These are phyloP conservation scores for Euclidium syriacum DNA, from an alignment of 345 rosid genomes.

Conservation along the genomic window DNA sequence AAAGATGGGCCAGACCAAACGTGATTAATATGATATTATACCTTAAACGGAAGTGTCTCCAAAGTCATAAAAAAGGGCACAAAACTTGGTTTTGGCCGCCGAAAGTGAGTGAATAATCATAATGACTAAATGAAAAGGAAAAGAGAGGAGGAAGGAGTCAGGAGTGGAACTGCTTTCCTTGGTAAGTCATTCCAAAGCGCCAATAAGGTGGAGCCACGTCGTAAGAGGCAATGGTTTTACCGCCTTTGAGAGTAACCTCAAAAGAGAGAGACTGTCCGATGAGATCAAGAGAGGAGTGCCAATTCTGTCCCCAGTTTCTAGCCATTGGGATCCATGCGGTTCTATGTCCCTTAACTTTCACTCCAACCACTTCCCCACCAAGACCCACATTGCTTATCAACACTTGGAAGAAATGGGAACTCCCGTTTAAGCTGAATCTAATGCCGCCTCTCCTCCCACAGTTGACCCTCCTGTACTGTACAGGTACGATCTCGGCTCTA, in stretches of 20 bases:
- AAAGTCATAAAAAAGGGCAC: not conserved
- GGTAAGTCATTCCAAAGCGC: conserved; percentile 79
- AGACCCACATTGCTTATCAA: conserved; percentile 72
- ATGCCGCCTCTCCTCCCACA: conserved; percentile 68
- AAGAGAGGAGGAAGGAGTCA: not conserved
- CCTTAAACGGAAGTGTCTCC: not conserved
- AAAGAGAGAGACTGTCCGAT: conserved; percentile 81
- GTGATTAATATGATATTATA: not conserved
- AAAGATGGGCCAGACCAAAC: not conserved
- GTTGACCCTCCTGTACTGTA: conserved; percentile 76
- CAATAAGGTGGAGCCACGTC: conserved; percentile 74
- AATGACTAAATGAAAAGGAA: not conserved
- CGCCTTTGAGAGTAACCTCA: conserved; percentile 63
- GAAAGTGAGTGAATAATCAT: conserved; percentile 25
- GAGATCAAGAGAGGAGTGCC: conserved; percentile 69
- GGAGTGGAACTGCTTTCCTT: conserved; percentile 70
- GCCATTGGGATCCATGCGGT: conserved; percentile 97
- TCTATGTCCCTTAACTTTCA: conserved; percentile 84
- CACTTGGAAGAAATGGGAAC: conserved; percentile 62
- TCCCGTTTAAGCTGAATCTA: conserved; percentile 74
- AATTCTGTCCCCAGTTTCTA: conserved; percentile 92
- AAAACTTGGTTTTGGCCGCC: conserved; percentile 2
- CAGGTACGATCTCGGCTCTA: conserved; percentile 67
- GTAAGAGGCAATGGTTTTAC: conserved; percentile 68
- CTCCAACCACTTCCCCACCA: conserved; percentile 74